Base-by-base conservation (phyloP, 1,284 basidiomycete genomes). In the Marasmius oreades region DNA sequence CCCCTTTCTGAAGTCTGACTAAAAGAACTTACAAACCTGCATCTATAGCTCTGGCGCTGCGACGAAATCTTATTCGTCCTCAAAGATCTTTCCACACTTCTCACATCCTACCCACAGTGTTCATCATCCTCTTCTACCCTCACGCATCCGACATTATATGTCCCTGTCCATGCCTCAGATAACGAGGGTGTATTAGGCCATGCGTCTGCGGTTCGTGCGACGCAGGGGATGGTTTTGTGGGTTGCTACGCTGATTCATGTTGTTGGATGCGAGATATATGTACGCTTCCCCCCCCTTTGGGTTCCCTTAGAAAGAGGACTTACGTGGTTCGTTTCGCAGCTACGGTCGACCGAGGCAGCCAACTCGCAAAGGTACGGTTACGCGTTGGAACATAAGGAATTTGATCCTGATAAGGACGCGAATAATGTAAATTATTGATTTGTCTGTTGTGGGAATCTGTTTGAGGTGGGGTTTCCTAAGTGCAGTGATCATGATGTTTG, bases 211-310 rank as follows among this genome's bases (percentile, higher is more conserved):
- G 43, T 59, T 22, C 61, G 66, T 33, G 62, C 52, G 10, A 55
- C 55, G 7, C 56, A 57, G 37, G 67, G 67, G 16, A 67, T 69
- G 67, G 51, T 62, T 1, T 24, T 69, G 26, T 69, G 67, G 67
- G 54, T 67, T 23, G 66, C 61, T 10, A 63, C 59, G 1, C 48
- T 67, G 14, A 57, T 67, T 0, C 66, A 67, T 44, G 56, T 64
- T 14, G 58, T 62, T 42, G 65, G 58, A n/a, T 58, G 63, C 16
- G 67, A 69, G 55, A 51, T 58, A 34, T 68, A 68, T 48, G 67
- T 66, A 39, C 26, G 67, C 60, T 6, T 42, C 20, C n/a, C 16
- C 16, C n/a, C 16, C 20, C 7, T 16, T 8, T n/a, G 5, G 16
- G 2, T 1, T 42, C 36, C 10, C 20, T n/a, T 20, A 7, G 39